Conservation (phyloP, 176 grass and related monocot genomes). For the Oryza rufipogon region DNA sequence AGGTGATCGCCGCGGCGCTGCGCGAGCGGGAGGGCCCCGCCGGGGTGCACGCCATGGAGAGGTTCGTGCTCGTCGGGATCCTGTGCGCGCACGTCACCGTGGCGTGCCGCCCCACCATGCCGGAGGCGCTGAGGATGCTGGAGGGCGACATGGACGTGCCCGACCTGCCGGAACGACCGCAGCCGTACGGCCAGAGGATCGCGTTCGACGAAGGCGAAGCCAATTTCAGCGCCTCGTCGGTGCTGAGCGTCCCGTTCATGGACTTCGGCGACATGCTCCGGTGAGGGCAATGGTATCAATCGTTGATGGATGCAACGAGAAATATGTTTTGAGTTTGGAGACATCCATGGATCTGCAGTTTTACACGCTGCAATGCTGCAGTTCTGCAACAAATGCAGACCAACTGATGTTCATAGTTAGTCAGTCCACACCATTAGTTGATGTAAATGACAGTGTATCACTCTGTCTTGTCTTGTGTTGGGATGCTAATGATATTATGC, state of each 20-base stretch:
- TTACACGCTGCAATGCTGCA: neutral
- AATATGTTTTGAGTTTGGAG: neutral
- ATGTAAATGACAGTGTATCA: neutral
- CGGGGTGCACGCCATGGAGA: constrained; percentile 63
- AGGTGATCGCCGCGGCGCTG: constrained; percentile 58
- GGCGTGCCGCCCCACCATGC: constrained; percentile 77
- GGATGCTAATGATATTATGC: neutral
- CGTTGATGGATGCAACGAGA: neutral
- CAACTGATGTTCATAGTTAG: neutral
- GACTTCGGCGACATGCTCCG: constrained; percentile 64
- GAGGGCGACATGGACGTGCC: constrained; percentile 84
- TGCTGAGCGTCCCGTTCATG: constrained; percentile 39
- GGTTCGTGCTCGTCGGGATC: constrained; percentile 80
- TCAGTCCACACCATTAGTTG: neutral
- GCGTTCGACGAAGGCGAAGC: constrained; percentile 35
- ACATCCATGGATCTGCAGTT: neutral
- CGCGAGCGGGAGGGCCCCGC: constrained; percentile 27
- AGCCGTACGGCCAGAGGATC: constrained; percentile 62
- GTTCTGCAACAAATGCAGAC: neutral
- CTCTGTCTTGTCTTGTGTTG: neutral
- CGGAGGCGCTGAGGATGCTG: constrained; percentile 87
- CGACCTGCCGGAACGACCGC: constrained; percentile 68
- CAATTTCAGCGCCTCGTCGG: constrained; percentile 65
- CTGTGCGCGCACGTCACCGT: constrained; percentile 91
- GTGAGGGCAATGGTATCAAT: constrained; percentile 23